These are phyloP conservation scores for Leccinum arenicola DNA, from an alignment of 768 basidiomycete species.

Conservation along the genomic window DNA sequence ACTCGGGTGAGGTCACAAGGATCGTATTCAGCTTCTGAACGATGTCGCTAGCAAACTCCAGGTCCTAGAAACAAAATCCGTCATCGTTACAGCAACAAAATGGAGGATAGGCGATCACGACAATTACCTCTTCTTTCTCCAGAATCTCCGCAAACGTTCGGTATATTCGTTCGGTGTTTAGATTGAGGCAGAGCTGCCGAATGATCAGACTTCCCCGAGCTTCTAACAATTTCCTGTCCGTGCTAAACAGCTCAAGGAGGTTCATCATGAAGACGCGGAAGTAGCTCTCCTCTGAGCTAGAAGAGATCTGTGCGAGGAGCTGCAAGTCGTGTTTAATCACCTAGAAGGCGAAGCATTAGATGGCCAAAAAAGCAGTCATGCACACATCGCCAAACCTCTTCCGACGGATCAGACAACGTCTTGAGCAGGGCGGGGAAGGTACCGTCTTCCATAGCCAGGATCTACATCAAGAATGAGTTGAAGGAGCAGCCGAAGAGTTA, in stretches of 20 bases:
- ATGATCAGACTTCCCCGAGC: conserved; percentile 94
- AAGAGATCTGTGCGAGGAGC: conserved; percentile 94
- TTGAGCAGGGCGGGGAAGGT: conserved; percentile 95
- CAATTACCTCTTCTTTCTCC: conserved; percentile 92
- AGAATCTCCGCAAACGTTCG: conserved; percentile 94
- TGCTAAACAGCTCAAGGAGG: conserved; percentile 90
- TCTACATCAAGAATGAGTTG: conserved; percentile 44
- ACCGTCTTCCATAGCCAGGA: conserved; percentile 93
- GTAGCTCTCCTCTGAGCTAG: conserved; percentile 91
- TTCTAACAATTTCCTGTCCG: conserved; percentile 86
- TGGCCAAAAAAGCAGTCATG: background rate
- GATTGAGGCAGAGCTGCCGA: conserved; percentile 86
- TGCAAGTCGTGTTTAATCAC: conserved; percentile 97
- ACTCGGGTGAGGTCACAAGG: conserved; percentile 91
- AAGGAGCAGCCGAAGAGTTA: background rate
- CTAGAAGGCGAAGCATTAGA: conserved; percentile 34
- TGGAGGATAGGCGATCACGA: background rate
- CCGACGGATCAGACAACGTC: conserved; percentile 93
- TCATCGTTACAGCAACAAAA: background rate
- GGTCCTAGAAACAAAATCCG: conserved; percentile 54
- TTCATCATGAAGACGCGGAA: conserved; percentile 97
- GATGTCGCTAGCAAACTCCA: conserved; percentile 97
- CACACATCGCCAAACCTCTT: conserved; percentile 59
- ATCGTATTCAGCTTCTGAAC: conserved; percentile 98
- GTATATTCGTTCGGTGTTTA: conserved; percentile 95